phyloP scores from a whole-genome alignment of 371 early-diverging fungal species.

The Choanephora cucurbitarum region DNA sequence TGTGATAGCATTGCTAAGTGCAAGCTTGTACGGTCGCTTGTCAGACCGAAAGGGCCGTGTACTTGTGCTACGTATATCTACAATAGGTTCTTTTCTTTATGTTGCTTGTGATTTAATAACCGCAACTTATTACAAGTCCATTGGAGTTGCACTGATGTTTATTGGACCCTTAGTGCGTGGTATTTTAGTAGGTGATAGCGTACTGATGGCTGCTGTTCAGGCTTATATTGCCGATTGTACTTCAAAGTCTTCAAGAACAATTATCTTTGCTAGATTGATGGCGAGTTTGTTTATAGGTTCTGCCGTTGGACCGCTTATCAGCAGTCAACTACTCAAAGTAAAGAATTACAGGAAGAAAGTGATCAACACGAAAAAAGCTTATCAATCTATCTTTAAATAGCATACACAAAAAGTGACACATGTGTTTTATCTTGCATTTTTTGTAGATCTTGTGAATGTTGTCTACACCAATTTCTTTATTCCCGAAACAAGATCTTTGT shows the following conservation, averaged over 20 bases:
- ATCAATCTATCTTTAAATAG: slow-evolving; percentile 15
- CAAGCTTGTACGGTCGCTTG: slow-evolving; percentile 40
- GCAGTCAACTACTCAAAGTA: slow-evolving; percentile 13
- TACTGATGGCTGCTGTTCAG: slow-evolving; percentile 35
- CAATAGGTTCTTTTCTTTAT: slow-evolving; percentile 30
- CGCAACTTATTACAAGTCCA: slow-evolving; percentile 20
- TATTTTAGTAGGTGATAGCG: slow-evolving; percentile 33
- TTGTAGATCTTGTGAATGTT: slow-evolving; percentile 18
- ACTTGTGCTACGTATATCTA: slow-evolving; percentile 25
- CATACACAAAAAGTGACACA: slow-evolving; percentile 26
- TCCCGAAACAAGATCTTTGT: slow-evolving; percentile 46
- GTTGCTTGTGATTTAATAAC: slow-evolving; percentile 25
- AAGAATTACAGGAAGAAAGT: not conserved
- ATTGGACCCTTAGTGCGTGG: slow-evolving; percentile 42
- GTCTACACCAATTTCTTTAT: slow-evolving; percentile 30
- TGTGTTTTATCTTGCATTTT: slow-evolving; percentile 41
- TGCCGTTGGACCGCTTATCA: slow-evolving; percentile 30
- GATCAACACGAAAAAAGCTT: not conserved
- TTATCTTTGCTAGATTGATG: slow-evolving; percentile 37
- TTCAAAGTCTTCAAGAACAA: slow-evolving; percentile 20
- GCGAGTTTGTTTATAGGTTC: slow-evolving; percentile 31
- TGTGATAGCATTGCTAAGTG: slow-evolving; percentile 32
- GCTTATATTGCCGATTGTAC: slow-evolving; percentile 50
- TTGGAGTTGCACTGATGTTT: slow-evolving; percentile 36
- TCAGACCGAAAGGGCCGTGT: slow-evolving; percentile 41